Base-by-base conservation (phyloP, 1,284 basidiomycete genomes). In the Moesziomyces parantarcticus region DNA sequence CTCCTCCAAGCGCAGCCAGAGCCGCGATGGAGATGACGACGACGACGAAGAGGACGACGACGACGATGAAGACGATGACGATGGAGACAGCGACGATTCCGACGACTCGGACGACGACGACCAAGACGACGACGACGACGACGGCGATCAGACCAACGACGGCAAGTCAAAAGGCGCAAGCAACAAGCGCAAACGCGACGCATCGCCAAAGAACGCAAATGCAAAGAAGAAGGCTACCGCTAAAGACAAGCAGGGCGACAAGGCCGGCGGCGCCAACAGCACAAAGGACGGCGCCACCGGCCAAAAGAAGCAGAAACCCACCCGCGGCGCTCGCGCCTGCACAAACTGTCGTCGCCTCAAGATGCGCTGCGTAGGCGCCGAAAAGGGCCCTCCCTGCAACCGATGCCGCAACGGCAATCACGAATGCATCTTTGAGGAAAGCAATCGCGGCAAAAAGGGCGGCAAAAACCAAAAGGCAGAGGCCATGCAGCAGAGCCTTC, bases 281-380 rank as follows among this genome's bases (percentile, higher is more conserved):
- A 32, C 41, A 42, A 66, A 68, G 26, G 50, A 49, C 20, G 69
- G 58, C 4, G 34, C 43, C 57, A 42, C 64, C 6, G 44, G 56
- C 18, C 51, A 46, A 23, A 77, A 75, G 49, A 83, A 83, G 54
- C 74, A 77, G 25, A 83, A 83, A 50, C 76, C 81, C 0, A 83
- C 80, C 16, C 77, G 82, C 14, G 81, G 81, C 26, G 66, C 29
- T 74, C 93, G 93, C 53, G 94, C 94, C 0, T 97, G 94, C 76
- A 94, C 92, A 0, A 93, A 95, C 32, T 98, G 96, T 84, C 90
- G 96, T 34, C 91, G 94, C 49, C 89, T 98, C 70, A 99, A 99
- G 87, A 99, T 99, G 96, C 92, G 96, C 76, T 99, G 96, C 76
- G 93, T 97, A 20, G 94, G 92, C 39, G 92, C 93, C 2, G 94